phyloP scores from a whole-genome alignment of 176 grass and related monocot genomes.

The Lolium multiflorum region DNA sequence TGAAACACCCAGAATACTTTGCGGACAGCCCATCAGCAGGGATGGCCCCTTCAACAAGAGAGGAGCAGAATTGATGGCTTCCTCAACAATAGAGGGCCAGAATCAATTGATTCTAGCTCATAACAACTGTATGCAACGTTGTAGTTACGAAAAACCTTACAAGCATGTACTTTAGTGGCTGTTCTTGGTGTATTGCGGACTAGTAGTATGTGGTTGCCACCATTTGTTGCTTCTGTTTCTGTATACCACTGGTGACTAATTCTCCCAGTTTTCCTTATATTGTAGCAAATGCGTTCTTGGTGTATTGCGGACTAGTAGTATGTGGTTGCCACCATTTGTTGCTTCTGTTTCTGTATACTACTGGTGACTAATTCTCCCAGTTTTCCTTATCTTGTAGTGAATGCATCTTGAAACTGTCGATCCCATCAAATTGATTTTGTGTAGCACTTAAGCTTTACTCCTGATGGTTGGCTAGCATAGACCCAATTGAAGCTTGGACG shows the following conservation, averaged over 20 bases:
- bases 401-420: slow-evolving; percentile 13
- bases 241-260: not conserved
- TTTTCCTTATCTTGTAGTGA: not conserved
- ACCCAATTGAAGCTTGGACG: not conserved
- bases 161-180: not conserved
- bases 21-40: slow-evolving; percentile 81
- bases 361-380: not conserved
- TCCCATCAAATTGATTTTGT: not conserved
- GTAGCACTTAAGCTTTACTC: not conserved
- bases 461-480: not conserved
- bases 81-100: slow-evolving; percentile 73
- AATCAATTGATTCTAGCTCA: not conserved
- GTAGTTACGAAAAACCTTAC: slow-evolving; percentile 21
- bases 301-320: slow-evolving; percentile 29
- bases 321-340: slow-evolving; percentile 29
- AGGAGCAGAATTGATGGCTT: slow-evolving; percentile 58
- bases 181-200: slow-evolving; percentile 26
- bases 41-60: slow-evolving; percentile 73
- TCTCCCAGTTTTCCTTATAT: not conserved
- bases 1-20: slow-evolving; percentile 93
- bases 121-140: slow-evolving; percentile 18
- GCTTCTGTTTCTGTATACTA: not conserved
- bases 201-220: slow-evolving; percentile 22
- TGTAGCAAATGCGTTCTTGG: not conserved
- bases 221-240: not conserved